These are phyloP conservation scores for Phytophthora tentaculata DNA, from an alignment of 352 stramenopile genomes.

Conservation along the genomic window DNA sequence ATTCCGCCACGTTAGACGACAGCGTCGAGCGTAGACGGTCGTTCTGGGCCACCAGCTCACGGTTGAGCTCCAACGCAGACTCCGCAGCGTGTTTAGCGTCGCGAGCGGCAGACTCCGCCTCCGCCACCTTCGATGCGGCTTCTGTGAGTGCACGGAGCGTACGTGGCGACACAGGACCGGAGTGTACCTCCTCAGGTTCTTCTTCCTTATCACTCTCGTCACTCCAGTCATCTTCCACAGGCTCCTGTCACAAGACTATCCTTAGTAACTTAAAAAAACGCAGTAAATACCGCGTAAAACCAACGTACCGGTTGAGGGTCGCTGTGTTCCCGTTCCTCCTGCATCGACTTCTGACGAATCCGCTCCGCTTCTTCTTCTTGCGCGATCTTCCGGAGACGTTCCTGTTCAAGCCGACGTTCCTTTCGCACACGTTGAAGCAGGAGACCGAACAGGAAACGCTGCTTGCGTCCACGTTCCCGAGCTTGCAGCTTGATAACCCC, in stretches of 20 bases:
- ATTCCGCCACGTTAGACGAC: conserved; percentile 73
- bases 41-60: conserved; percentile 66
- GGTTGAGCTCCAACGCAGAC: conserved; percentile 64
- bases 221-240: conserved; percentile 85
- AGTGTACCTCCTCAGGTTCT: conserved; percentile 4
- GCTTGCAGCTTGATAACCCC: conserved; percentile 66
- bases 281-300: neutral
- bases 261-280: conserved; percentile 49
- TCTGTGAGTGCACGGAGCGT: conserved; percentile 73
- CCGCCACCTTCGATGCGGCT: conserved; percentile 74
- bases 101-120: conserved; percentile 72
- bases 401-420: conserved; percentile 45
- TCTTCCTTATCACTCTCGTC: conserved; percentile 72
- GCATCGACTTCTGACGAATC: conserved; percentile 45
- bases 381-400: conserved; percentile 48
- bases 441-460: conserved; percentile 60
- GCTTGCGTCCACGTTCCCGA: conserved; percentile 58
- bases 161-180: conserved; percentile 59
- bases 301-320: conserved; percentile 68
- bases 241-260: conserved; percentile 71
- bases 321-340: conserved; percentile 47
- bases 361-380: conserved; percentile 40
- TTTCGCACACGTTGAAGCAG: conserved; percentile 52
- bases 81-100: conserved; percentile 75
- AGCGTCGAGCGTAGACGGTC: conserved; percentile 67